Conservation (phyloP, 768 basidiomycete species). For the Psilocybe cyanescens region DNA sequence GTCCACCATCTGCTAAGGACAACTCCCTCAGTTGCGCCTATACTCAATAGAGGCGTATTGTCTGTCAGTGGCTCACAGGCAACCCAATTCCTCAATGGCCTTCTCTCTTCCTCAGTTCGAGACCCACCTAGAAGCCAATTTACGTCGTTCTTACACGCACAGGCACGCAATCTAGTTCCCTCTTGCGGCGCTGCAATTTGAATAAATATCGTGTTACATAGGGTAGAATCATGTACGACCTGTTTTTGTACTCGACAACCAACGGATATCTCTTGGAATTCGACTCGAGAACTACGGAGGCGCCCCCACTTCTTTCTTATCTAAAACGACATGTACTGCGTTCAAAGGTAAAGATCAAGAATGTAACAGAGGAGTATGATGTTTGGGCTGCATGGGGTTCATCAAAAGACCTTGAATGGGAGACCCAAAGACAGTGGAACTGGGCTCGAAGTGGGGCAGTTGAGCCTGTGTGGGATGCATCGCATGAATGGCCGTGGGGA, state of each 20-base stretch:
- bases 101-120: conserved; percentile 58
- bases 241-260: conserved; percentile 76
- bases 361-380: conserved; percentile 78
- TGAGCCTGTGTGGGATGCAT: conserved; percentile 72
- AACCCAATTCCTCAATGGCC: conserved; percentile 80
- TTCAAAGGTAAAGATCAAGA: conserved; percentile 83
- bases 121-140: conserved; percentile 50
- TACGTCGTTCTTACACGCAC: conserved; percentile 78
- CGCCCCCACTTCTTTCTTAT: conserved; percentile 63
- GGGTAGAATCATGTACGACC: conserved; percentile 91
- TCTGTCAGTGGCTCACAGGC: conserved; percentile 84
- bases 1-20: conserved; percentile 46
- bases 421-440: conserved; percentile 42
- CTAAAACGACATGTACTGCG: conserved; percentile 88
- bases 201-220: conserved; percentile 33
- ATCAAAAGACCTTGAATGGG: conserved; percentile 32
- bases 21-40: conserved; percentile 59
- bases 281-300: conserved; percentile 63
- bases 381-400: conserved; percentile 85
- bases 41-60: conserved; percentile 70
- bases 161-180: conserved; percentile 49
- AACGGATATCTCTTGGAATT: conserved; percentile 73
- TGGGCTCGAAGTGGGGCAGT: conserved; percentile 74
- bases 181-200: conserved; percentile 9
- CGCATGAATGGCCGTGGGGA: conserved; percentile 63